Conservation (phyloP, 345 rosid species). For the Reutealis trisperma region DNA sequence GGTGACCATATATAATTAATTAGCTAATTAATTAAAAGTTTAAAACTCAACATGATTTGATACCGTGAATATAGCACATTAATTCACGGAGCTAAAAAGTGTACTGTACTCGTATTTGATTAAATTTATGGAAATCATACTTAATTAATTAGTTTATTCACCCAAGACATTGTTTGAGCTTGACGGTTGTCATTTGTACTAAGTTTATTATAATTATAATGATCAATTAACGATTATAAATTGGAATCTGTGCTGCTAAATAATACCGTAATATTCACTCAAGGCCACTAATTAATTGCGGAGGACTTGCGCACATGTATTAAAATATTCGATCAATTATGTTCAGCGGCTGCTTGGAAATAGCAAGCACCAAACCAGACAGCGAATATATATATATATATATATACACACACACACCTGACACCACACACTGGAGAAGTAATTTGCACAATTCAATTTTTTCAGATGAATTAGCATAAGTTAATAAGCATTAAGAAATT, state of each 20-base stretch:
- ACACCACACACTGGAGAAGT: no score
- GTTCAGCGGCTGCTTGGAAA: not conserved
- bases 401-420: no score
- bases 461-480: no score
- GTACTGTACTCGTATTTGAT: no score
- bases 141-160: not conserved
- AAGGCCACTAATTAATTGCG: not conserved
- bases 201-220: not conserved
- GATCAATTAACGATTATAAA: not conserved
- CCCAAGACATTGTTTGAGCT: not conserved
- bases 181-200: not conserved
- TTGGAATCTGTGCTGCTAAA: not conserved
- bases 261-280: not conserved
- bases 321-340: not conserved
- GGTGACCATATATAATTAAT: no score
- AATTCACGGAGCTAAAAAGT: not conserved
- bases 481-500: no score
- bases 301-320: not conserved
- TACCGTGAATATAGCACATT: slow-evolving; percentile 14
- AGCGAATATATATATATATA: no score
- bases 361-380: not conserved
- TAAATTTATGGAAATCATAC: no score
- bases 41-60: not conserved
- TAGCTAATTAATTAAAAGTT: not conserved
- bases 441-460: no score